Conservation (phyloP, 148 eudicot species). For the Linanthus parryae region DNA sequence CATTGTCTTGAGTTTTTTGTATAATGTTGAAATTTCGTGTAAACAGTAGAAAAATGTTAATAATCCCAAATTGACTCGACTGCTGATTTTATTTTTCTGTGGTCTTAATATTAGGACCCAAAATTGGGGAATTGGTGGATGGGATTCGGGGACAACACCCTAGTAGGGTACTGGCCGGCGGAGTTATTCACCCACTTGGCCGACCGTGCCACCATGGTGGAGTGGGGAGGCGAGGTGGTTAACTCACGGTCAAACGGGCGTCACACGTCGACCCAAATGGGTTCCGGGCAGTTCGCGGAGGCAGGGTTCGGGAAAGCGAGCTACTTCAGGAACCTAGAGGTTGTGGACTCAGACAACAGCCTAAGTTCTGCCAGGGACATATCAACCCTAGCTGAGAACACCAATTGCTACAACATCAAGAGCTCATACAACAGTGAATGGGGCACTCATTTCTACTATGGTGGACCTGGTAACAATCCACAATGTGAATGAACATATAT, state of each 20-base stretch:
- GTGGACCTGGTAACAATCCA: constrained; percentile 93
- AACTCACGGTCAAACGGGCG: constrained; percentile 56
- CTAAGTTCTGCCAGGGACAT: constrained; percentile 58
- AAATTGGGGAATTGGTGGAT: constrained; percentile 98
- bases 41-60: no score
- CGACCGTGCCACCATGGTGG: constrained; percentile 93
- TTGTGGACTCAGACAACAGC: constrained; percentile 89
- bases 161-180: constrained; percentile 95
- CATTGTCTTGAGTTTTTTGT: no score
- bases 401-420: constrained; percentile 77
- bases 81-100: not conserved
- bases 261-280: constrained; percentile 93
- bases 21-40: no score
- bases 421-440: constrained; percentile 65
- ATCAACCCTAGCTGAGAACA: constrained; percentile 76
- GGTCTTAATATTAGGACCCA: constrained; percentile 57
- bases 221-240: constrained; percentile 98
- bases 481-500: constrained; percentile 33
- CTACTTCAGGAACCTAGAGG: constrained; percentile 75
- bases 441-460: constrained; percentile 93
- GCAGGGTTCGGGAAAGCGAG: constrained; percentile 81
- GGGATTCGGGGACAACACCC: constrained; percentile 71
- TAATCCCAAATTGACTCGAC: not conserved
- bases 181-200: constrained; percentile 83
- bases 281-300: constrained; percentile 85